A percentile compares a stretch with the other conserved stretches of the same genome.
phyloP scores from a whole-genome alignment of 192 early-diverging fungal species.

The Dissophora ornata region DNA sequence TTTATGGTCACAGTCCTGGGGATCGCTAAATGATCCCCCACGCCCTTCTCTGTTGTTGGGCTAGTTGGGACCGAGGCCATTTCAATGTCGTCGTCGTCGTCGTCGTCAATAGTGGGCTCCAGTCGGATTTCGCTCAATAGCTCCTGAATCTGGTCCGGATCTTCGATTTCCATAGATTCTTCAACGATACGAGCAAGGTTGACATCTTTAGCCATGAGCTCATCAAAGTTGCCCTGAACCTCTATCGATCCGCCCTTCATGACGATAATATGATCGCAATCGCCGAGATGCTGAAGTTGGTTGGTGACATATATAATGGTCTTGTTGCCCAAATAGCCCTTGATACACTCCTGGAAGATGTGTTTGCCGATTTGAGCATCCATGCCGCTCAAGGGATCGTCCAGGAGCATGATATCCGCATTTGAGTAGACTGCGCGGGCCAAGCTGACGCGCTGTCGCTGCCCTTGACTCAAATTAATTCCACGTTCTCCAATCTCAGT shows the following conservation, averaged over 20 bases:
- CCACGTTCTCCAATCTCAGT: conserved; percentile 79
- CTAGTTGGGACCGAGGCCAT: neutral
- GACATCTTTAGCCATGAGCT: conserved; percentile 71
- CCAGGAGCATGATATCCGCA: conserved; percentile 76
- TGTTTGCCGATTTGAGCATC: conserved; percentile 61
- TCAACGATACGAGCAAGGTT: conserved; percentile 73
- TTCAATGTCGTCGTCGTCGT: conserved; percentile 35
- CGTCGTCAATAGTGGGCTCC: conserved; percentile 51
- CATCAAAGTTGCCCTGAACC: conserved; percentile 66
- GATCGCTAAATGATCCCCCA: conserved; percentile 19
- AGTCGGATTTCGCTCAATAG: conserved; percentile 54
- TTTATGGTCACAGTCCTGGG: conserved; percentile 25
- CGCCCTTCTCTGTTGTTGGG: conserved; percentile 16
- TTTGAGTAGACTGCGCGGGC: conserved; percentile 73
- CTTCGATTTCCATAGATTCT: conserved; percentile 71
- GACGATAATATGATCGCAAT: conserved; percentile 69
- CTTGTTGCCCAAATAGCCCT: conserved; percentile 61
- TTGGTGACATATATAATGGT: conserved; percentile 76
- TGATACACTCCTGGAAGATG: conserved; percentile 64
- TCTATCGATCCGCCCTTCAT: conserved; percentile 66
- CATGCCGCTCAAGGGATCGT: conserved; percentile 73
- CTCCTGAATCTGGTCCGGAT: conserved; percentile 60
- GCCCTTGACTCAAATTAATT: conserved; percentile 80
- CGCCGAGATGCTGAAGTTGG: conserved; percentile 71
- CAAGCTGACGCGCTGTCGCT: conserved; percentile 72